phyloP scores from a whole-genome alignment of 495 filamentous ascomycete genomes.

The Daldinia caldariorum region DNA sequence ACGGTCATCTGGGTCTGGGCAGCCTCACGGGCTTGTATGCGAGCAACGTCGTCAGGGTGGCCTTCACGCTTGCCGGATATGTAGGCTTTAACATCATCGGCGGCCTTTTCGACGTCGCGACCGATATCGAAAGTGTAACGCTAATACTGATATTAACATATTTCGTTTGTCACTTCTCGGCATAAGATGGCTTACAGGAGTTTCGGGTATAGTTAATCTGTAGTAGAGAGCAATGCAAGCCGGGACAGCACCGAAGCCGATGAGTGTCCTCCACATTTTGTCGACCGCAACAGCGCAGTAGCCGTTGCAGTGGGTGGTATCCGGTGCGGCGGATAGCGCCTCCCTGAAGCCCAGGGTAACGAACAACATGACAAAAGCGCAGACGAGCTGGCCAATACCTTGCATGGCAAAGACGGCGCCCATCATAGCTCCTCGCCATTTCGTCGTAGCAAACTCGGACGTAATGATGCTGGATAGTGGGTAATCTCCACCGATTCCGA shows the following conservation, averaged over 20 bases:
- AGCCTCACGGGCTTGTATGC: constrained; percentile 59
- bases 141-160: constrained; percentile 59
- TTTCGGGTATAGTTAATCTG: constrained; percentile 83
- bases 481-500: constrained; percentile 89
- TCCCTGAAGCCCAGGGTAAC: constrained; percentile 76
- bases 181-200: constrained; percentile 71
- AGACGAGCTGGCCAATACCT: constrained; percentile 78
- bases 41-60: constrained; percentile 68
- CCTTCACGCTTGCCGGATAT: constrained; percentile 66
- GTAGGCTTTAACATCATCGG: constrained; percentile 72
- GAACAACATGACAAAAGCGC: constrained; percentile 76
- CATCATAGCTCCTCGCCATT: constrained; percentile 59
- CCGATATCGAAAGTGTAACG: constrained; percentile 86
- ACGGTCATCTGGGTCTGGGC: constrained; percentile 58
- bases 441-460: constrained; percentile 66
- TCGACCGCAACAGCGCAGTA: constrained; percentile 76
- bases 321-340: constrained; percentile 64
- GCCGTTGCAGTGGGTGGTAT: constrained; percentile 65
- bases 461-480: constrained; percentile 87
- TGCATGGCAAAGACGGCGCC: constrained; percentile 87
- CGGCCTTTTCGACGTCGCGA: constrained; percentile 77
- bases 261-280: constrained; percentile 85
- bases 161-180: neutral
- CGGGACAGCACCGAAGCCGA: constrained; percentile 83
- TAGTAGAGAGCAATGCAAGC: constrained; percentile 81